Evolutionary conservation across 1,139 yeast genomes (phyloP).

Genomic region (Torulaspora pretoriensis): DNA sequence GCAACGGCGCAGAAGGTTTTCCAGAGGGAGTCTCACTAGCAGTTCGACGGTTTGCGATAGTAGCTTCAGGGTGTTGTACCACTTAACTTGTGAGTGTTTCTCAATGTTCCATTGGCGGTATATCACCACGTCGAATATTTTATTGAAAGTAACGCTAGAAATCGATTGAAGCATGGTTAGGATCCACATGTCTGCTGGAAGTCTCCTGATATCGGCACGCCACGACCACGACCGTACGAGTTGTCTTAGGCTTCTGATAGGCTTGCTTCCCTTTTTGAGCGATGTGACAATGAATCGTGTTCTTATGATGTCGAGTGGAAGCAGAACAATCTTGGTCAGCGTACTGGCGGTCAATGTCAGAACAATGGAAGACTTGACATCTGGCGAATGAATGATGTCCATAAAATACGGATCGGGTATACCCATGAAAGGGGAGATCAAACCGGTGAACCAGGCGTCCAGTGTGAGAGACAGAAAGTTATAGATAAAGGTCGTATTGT

Average conservation of each 20-base stretch:
- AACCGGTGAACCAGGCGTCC: slow-evolving; percentile 90
- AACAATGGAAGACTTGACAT: slow-evolving; percentile 62
- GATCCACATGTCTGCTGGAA: slow-evolving; percentile 30
- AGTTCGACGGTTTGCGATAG: slow-evolving; percentile 61
- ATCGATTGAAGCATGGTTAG: slow-evolving; percentile 52
- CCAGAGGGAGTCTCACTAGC: slow-evolving; percentile 77
- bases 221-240: slow-evolving; percentile 39
- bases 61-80: slow-evolving; percentile 52
- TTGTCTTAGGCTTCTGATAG: slow-evolving; percentile 38
- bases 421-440: slow-evolving; percentile 72
- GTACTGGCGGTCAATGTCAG: slow-evolving; percentile 70
- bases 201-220: slow-evolving; percentile 34
- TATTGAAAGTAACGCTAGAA: slow-evolving; percentile 47
- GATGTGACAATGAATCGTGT: slow-evolving; percentile 71
- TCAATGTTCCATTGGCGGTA: slow-evolving; percentile 66
- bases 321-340: slow-evolving; percentile 66
- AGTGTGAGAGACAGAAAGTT: slow-evolving; percentile 71
- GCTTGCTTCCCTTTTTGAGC: slow-evolving; percentile 10
- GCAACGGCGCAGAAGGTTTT: slow-evolving; percentile 77
- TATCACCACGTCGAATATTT: slow-evolving; percentile 66
- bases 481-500: slow-evolving; percentile 78
- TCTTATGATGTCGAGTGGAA: slow-evolving; percentile 79
- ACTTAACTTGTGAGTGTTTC: slow-evolving; percentile 57
- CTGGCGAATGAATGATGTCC: slow-evolving; percentile 77
- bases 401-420: slow-evolving; percentile 90